Evolutionary conservation across 768 basidiomycete genomes (phyloP).

Genomic region (Solioccasus polychromus): DNA sequence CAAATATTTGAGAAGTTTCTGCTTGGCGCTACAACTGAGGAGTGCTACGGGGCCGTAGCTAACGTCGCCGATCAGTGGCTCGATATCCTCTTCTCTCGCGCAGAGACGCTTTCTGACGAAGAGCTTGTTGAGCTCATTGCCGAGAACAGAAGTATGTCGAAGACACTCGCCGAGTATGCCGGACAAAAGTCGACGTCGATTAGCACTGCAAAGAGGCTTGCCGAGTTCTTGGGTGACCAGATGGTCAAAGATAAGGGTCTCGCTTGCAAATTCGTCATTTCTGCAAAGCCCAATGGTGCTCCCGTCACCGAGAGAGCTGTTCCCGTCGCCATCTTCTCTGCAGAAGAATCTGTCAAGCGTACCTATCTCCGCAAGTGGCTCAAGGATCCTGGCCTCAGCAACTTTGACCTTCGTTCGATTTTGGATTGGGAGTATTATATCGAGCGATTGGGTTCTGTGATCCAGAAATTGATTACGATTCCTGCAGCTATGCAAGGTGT

Average conservation of each 20-base stretch:
- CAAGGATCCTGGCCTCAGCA: slow-evolving; percentile 82
- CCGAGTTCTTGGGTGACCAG: slow-evolving; percentile 94
- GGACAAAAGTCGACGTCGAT: slow-evolving; percentile 98
- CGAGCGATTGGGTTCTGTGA: slow-evolving; percentile 94
- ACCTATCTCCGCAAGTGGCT: slow-evolving; percentile 94
- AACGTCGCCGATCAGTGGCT: slow-evolving; percentile 95
- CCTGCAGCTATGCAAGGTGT: slow-evolving; percentile 99
- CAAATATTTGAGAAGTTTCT: slow-evolving; percentile 98
- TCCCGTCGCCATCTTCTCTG: slow-evolving; percentile 96
- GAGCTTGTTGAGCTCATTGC: slow-evolving; percentile 98
- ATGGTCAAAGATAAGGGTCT: slow-evolving; percentile 99
- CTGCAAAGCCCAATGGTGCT: slow-evolving; percentile 85
- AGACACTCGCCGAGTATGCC: slow-evolving; percentile 92
- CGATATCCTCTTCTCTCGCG: slow-evolving; percentile 87
- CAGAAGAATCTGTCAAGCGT: slow-evolving; percentile 87
- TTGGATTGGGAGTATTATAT: slow-evolving; percentile 99
- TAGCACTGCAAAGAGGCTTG: slow-evolving; percentile 89
- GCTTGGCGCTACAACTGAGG: slow-evolving; percentile 87
- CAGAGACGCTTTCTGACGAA: slow-evolving; percentile 80
- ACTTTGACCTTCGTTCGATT: slow-evolving; percentile 90
- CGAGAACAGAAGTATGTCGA: slow-evolving; percentile 97
- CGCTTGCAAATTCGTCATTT: slow-evolving; percentile 98
- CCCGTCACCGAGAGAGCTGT: slow-evolving; percentile 97
- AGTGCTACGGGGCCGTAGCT: slow-evolving; percentile 94
- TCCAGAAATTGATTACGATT: slow-evolving; percentile 98